Base-by-base conservation (phyloP, 139 green algal genomes). In the Chlorella sp. region DNA sequence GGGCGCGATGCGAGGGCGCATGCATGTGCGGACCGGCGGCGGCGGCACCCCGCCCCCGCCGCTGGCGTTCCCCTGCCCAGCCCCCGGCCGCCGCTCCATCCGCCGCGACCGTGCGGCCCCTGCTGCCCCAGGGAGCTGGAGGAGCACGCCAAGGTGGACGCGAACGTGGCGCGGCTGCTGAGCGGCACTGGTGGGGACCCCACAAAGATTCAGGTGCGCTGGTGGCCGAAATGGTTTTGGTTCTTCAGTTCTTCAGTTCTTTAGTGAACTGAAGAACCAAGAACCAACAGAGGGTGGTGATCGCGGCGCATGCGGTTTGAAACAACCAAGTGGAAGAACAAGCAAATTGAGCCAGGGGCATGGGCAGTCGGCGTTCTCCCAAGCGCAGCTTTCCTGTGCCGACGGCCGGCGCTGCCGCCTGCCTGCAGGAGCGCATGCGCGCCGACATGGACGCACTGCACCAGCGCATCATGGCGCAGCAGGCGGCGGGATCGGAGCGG, bases 381-480 rank as follows among this genome's bases (percentile, higher is more conserved):
- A 29, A 2, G 5, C 3, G 11, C 21, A 25, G 4, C 41, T 27
- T n/a, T 7, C 62, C 2, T 31, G 23, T 8, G n/a, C 42, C 19
- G 6, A 4, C 67, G 35, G 21, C 67, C 50, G 45, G 21, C 25
- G 27, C 5, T 45, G 46, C 14, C 15, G 19, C 5, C 41, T 56
- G 64, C 64, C 41, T 73, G 40, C 53, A 51, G 41, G 27, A 11
- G 17, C 46, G 60, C 29, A 8, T 80, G 41, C 31, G n/a, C 27
- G 33, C 48, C 46, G 77, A 82, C 66, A 63, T 73, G 67, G 77
- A 82, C 35, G 36, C 31, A 19, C 50, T 82, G 7, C 59, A 77
- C 6, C 23, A 42, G 19, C 58, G 72, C 41, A 76, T 84, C 38
- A 53, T 70, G 51, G 72, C 53, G 12, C 71, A 74, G 1, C 40